Base-by-base conservation (phyloP, 768 basidiomycete genomes). In the Termitomyces heimii region DNA sequence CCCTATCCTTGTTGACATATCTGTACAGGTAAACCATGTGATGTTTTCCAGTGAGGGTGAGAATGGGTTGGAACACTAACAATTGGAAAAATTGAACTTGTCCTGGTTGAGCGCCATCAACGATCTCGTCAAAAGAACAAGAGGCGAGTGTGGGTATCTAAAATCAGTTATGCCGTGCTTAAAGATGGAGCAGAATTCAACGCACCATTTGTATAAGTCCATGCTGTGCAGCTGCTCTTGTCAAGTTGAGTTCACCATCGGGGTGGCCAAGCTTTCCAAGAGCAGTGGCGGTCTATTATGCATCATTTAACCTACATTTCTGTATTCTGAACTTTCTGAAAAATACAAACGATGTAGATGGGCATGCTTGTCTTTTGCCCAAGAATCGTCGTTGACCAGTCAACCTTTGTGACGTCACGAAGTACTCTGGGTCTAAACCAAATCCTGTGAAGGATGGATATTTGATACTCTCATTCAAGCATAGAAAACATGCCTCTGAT, bases 121-220 rank as follows among this genome's bases (percentile, higher is more conserved):
- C 79, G 50, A 98, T 83, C 69, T 98, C 94, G 67, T 98, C 94
- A 70, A 98, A 97, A 0, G 92, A 91, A 70, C 94, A 98, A 0
- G 92, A 94, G 0, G 96, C 92, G 22, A 98, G 77, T 0, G 97
- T 98, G 2, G 95, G 94, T 53, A 98, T 96, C 95, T 95, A 32
- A 31, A 51, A 45, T 10, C 22, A 60, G 37, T 51, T 42, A 53
- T 28, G 18, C 8, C 0, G 32, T 26, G 24, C n/a, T 24, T 39
- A 22, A n/a, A 20, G 26, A 13, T 20, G 31, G 20, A 5, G 35
- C 3, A 50, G 39, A 22, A 29, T 40, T 45, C 53, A 35, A 28
- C 56, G 43, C 44, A 77, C 80, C 80, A 81, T 80, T 58, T 81
- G 80, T 49, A 81, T 78, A 32, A 81, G 66, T 13, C 71, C 74